phyloP scores from a whole-genome alignment of 2,329 filamentous ascomycete species.

The Aspergillus neotritici region DNA sequence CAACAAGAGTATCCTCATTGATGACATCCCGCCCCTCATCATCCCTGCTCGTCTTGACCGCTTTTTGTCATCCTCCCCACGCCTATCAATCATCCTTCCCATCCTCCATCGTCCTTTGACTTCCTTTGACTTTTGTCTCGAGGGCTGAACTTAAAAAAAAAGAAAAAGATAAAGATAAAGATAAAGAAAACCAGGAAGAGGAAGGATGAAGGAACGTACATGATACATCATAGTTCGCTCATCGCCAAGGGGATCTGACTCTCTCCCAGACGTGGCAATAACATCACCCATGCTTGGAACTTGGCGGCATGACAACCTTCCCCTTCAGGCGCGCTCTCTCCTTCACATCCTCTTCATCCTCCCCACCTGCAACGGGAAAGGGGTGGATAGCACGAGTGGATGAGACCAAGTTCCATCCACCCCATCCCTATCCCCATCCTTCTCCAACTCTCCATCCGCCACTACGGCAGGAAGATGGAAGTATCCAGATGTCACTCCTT shows the following conservation, averaged over 20 bases:
- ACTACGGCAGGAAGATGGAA: neutral
- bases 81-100: neutral
- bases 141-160: too few species aligned
- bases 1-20: too few species aligned
- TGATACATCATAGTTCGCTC: too few species aligned
- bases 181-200: too few species aligned
- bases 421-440: too few species aligned
- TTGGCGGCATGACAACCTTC: slow-evolving; percentile 12
- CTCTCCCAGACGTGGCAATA: neutral
- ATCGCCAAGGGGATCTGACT: neutral
- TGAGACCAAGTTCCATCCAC: neutral
- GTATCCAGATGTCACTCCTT: too few species aligned
- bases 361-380: neutral
- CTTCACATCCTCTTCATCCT: slow-evolving; percentile 4
- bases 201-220: too few species aligned
- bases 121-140: too few species aligned
- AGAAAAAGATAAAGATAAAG: too few species aligned
- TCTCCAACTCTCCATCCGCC: neutral
- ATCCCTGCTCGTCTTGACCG: slow-evolving; percentile 14
- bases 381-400: neutral
- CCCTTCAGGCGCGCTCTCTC: slow-evolving; percentile 12
- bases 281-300: too few species aligned
- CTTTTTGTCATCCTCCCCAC: slow-evolving; percentile 10
- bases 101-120: neutral
- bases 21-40: neutral